These are phyloP conservation scores for Bjerkandera adusta DNA, from an alignment of 1,284 basidiomycete species.

Conservation along the genomic window DNA sequence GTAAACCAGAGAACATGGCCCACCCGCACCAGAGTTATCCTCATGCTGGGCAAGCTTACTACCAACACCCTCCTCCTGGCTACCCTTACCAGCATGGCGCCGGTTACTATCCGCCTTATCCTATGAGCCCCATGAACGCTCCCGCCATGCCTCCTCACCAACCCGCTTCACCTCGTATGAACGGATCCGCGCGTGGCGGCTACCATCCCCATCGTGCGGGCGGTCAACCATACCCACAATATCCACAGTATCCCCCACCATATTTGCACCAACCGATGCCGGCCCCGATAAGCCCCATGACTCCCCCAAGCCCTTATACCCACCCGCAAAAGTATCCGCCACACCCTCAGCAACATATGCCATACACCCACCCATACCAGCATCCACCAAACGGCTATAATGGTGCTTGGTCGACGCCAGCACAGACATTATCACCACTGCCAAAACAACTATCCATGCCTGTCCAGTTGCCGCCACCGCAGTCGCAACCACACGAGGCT, in stretches of 20 bases:
- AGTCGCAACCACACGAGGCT: not conserved
- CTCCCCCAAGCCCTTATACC: conserved; percentile 27
- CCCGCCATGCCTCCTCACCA: conserved; percentile 21
- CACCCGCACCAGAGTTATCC: conserved; percentile 33
- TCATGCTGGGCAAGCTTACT: conserved; percentile 32
- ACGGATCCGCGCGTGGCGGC: conserved; percentile 25
- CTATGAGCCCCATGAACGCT: conserved; percentile 29
- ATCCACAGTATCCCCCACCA: conserved; percentile 17
- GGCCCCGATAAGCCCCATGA: conserved; percentile 17
- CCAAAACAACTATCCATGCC: conserved; percentile 39
- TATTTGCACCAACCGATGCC: conserved; percentile 25
- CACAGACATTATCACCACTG: conserved; percentile 32
- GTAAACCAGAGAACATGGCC: conserved; percentile 24
- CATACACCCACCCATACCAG: conserved; percentile 29
- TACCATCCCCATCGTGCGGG: conserved; percentile 26
- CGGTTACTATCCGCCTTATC: conserved; percentile 32
- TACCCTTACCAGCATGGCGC: conserved; percentile 22
- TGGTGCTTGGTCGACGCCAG: conserved; percentile 25
- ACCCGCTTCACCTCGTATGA: conserved; percentile 29
- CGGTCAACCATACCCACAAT: conserved; percentile 25
- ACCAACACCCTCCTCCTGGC: conserved; percentile 28
- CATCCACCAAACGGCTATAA: conserved; percentile 28
- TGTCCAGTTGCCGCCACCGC: conserved; percentile 22
- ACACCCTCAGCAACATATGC: conserved; percentile 26
- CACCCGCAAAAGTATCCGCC: conserved; percentile 30